Evolutionary conservation across 495 filamentous ascomycete species (phyloP).

Genomic region (Podospora appendiculata): DNA sequence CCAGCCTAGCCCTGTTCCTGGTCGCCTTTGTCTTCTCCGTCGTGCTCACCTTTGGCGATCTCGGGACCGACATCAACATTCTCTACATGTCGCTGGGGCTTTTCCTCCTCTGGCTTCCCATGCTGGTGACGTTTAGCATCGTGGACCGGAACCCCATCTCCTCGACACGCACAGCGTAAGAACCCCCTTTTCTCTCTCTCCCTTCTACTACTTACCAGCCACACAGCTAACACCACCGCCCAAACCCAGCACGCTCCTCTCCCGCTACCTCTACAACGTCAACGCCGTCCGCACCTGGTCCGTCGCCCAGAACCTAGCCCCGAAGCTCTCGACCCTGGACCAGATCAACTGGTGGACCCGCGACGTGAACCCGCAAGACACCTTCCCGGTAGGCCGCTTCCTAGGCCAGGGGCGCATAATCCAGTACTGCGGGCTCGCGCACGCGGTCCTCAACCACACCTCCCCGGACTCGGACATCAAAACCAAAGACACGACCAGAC

Average conservation of each 20-base stretch:
- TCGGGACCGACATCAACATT: background rate
- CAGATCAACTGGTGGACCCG: background rate
- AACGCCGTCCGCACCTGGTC: too few species aligned
- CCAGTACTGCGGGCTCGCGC: constrained; percentile 3
- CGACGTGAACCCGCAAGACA: background rate
- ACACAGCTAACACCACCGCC: too few species aligned
- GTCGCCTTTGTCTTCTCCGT: constrained; percentile 5
- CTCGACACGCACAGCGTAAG: background rate
- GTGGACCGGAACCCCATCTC: constrained; percentile 9
- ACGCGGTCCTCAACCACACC: background rate
- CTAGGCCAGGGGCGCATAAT: constrained; percentile 6
- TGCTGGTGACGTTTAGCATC: constrained; percentile 6
- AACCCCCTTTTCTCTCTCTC: too few species aligned
- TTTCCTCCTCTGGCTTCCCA: constrained; percentile 3
- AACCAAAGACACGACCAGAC: too few species aligned
- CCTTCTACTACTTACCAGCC: too few species aligned
- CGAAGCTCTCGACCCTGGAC: background rate
- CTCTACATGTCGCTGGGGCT: constrained; percentile 1
- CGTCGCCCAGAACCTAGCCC: too few species aligned
- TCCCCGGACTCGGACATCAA: background rate
- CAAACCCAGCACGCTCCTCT: too few species aligned
- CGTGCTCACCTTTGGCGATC: constrained; percentile 5
- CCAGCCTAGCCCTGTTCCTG: constrained; percentile 5
- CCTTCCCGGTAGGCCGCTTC: background rate
- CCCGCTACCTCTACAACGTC: too few species aligned